Evolutionary conservation across 352 stramenopile species (phyloP).

Genomic region (Blastocystis sp.): DNA sequence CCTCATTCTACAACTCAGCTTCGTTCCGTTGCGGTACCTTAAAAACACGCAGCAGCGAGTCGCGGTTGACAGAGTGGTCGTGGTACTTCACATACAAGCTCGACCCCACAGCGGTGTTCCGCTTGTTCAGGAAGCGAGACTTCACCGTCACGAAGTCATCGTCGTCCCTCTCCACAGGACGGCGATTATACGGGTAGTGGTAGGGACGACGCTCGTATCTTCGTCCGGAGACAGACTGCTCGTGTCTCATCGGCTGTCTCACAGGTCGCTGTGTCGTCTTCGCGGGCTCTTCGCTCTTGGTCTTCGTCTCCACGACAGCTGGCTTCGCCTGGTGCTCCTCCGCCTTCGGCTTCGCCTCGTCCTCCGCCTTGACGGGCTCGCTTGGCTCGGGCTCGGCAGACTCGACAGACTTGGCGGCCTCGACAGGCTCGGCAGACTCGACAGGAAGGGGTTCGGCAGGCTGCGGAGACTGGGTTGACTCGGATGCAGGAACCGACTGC

Average conservation of each 20-base stretch:
- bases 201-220: not conserved
- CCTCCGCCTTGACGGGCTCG: not conserved
- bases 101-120: not conserved
- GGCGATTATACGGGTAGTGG: not conserved
- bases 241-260: no score
- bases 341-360: not conserved
- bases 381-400: not conserved
- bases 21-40: not conserved
- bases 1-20: not conserved
- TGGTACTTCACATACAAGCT: not conserved
- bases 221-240: no score
- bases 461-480: not conserved
- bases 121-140: conserved; percentile 14
- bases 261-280: not conserved
- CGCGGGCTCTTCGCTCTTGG: not conserved
- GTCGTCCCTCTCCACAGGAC: not conserved
- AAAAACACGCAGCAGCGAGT: conserved; percentile 8
- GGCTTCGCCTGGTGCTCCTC: not conserved
- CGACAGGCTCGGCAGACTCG: not conserved
- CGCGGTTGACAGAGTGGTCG: not conserved
- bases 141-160: conserved; percentile 41
- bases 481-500: not conserved
- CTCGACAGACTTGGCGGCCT: not conserved
- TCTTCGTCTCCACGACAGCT: not conserved
- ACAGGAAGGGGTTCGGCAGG: not conserved